Conservation (phyloP, 2,329 filamentous ascomycete species). For the Karstenula rhodostoma region DNA sequence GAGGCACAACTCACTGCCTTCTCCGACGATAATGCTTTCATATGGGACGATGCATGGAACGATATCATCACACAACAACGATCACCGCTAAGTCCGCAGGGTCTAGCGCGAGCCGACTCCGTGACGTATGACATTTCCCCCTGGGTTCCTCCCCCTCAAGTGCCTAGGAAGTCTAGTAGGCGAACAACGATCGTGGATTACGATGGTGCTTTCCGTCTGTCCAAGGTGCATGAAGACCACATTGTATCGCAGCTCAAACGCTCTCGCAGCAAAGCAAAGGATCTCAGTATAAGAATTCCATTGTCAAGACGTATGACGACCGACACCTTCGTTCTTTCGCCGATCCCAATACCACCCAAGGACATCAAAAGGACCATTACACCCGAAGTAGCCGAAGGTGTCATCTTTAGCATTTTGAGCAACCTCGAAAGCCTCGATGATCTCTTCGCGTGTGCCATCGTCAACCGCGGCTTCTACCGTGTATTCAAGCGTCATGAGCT, state of each 20-base stretch:
- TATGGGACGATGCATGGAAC: slow-evolving; percentile 31
- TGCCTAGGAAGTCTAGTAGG: slow-evolving; percentile 55
- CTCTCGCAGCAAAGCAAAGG: slow-evolving; percentile 26
- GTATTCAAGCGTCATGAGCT: slow-evolving; percentile 67
- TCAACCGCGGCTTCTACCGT: slow-evolving; percentile 65
- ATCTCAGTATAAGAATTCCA: slow-evolving; percentile 38
- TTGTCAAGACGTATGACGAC: slow-evolving; percentile 27
- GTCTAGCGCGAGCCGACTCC: slow-evolving; percentile 22
- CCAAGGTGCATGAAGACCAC: slow-evolving; percentile 37
- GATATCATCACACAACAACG: slow-evolving; percentile 23
- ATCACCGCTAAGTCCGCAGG: slow-evolving; percentile 16
- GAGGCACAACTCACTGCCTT: slow-evolving; percentile 45
- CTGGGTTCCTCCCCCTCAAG: slow-evolving; percentile 36
- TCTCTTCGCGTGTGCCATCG: slow-evolving; percentile 62
- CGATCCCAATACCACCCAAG: slow-evolving; percentile 28
- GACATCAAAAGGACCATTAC: slow-evolving; percentile 48
- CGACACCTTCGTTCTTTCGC: slow-evolving; percentile 32
- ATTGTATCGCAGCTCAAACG: slow-evolving; percentile 41
- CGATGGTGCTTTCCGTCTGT: slow-evolving; percentile 27
- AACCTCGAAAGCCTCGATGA: slow-evolving; percentile 61
- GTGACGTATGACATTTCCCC: slow-evolving; percentile 15
- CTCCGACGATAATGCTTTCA: slow-evolving; percentile 33
- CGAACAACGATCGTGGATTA: slow-evolving; percentile 38
- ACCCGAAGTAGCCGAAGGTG: slow-evolving; percentile 55
- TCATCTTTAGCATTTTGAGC: slow-evolving; percentile 62